phyloP scores from a whole-genome alignment of 352 stramenopile genomes.

The Pythium sukuiense region DNA sequence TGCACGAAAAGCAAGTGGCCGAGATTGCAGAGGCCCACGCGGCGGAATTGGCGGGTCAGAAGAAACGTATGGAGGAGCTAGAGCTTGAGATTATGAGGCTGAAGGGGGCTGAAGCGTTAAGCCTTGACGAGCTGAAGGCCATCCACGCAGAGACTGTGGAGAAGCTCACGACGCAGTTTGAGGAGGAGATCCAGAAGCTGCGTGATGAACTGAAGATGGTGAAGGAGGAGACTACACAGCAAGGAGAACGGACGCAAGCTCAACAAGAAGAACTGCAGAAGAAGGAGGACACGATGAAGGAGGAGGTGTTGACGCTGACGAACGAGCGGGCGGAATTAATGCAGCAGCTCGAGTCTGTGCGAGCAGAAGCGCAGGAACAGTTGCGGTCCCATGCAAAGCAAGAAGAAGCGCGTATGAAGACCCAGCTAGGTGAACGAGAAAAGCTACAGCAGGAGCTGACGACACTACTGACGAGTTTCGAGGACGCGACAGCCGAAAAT shows the following conservation, averaged over 20 bases:
- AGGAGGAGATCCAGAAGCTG: neutral
- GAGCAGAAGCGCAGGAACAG: slow-evolving; percentile 16
- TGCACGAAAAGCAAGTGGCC: neutral
- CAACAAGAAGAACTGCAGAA: slow-evolving; percentile 5
- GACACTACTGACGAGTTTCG: slow-evolving; percentile 20
- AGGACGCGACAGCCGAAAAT: slow-evolving; percentile 18
- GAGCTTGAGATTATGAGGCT: neutral
- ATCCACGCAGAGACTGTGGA: neutral
- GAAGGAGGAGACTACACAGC: neutral
- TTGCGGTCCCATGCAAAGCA: slow-evolving; percentile 12
- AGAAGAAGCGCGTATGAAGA: slow-evolving; percentile 29
- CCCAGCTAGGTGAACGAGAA: slow-evolving; percentile 35
- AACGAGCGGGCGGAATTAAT: neutral
- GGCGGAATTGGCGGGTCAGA: no score
- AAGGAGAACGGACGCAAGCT: neutral
- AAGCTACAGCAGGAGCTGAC: slow-evolving; percentile 28
- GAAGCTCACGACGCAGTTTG: neutral
- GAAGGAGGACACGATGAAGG: neutral
- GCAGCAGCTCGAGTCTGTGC: slow-evolving; percentile 15
- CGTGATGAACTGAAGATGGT: neutral
- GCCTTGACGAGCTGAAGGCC: neutral
- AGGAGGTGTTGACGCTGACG: neutral
- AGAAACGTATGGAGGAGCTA: neutral
- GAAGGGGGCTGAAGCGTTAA: neutral
- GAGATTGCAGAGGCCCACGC: neutral